Evolutionary conservation across 257 asterid genomes (phyloP), one percentile per base, ranked within the genome.

Genomic region (Petunia secreta): DNA sequence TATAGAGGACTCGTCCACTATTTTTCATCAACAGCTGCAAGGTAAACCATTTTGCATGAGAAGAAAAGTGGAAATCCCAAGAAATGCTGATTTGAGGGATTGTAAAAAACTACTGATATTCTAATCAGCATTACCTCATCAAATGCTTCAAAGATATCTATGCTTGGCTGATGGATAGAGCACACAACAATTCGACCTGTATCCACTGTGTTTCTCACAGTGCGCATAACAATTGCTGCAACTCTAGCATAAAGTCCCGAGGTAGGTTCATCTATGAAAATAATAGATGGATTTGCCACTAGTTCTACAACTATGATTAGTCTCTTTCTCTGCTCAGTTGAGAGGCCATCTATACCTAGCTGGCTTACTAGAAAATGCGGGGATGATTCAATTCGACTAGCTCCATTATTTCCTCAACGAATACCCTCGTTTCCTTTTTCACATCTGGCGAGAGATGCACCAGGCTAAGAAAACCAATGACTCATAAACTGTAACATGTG

Each of bases 231-330:
- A 54, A 94, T 92, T 6, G 98, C 98, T 48, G 98, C 98, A 69
- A 97, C 97, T 84, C 97, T 85, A 73, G 98, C 98, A 84, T 94
- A 97, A 39, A 94, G 97, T 0, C 97, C 93, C 15, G 98, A 91
- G 37, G 98, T 94, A 9, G 97, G 98, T 64, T 94, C 98, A 73
- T 94, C 98, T 97, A 94, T 94, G 91, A 94, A 94, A 83, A 94
- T 90, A 71, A 94, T 91, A 67, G 96, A 94, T 13, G 98, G 98
- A 84, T 92, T 94, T 3, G 97, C 98, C 69, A 94, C 98, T 8
- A 94, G 89, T 79, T 94, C 98, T 11, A 94, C 97, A 0, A 96
- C 98, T 84, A 94, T 91, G 13, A 97, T 94, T 68, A 94, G 89
- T 84, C 98, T 84, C 86, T 94, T 94, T 79, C 98, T 90, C 84